A percentile compares a stretch with the other conserved stretches of the same genome.
phyloP scores from a whole-genome alignment of 352 stramenopile genomes.

The Globisporangium emineosum region DNA sequence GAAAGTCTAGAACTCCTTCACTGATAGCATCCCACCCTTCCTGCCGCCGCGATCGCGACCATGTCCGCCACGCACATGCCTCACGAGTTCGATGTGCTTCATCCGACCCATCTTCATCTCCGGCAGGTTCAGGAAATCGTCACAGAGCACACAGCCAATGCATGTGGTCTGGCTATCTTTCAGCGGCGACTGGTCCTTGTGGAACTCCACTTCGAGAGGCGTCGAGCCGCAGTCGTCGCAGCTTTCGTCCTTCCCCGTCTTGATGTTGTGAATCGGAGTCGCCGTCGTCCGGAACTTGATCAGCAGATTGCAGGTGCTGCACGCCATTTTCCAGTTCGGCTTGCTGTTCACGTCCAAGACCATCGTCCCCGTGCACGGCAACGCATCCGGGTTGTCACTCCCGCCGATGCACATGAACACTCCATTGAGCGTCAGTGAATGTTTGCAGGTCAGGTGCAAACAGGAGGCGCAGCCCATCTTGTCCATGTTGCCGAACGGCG shows the following conservation, averaged over 20 bases:
- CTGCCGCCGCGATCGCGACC: conserved; percentile 19
- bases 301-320: conserved; percentile 45
- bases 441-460: conserved; percentile 43
- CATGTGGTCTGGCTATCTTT: conserved; percentile 27
- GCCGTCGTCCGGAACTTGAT: conserved; percentile 33
- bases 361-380: conserved; percentile 32
- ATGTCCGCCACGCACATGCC: conserved; percentile 14
- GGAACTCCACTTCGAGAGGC: conserved; percentile 39
- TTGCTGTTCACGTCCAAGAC: conserved; percentile 46
- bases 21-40: conserved; percentile 23
- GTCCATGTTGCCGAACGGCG: conserved; percentile 30
- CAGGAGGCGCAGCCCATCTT: conserved; percentile 46
- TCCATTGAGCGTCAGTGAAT: conserved; percentile 35
- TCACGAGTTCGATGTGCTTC: conserved; percentile 37
- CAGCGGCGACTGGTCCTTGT: conserved; percentile 40
- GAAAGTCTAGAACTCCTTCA: conserved; percentile 22
- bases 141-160: conserved; percentile 38
- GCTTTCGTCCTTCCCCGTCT: conserved; percentile 17
- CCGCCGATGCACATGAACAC: conserved; percentile 36
- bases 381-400: conserved; percentile 11
- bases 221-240: conserved; percentile 28
- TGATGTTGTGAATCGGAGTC: conserved; percentile 30
- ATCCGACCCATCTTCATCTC: conserved; percentile 37
- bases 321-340: conserved; percentile 54
- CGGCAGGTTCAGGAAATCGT: conserved; percentile 42